Percentiles rank a stretch among this genome's conserved stretches.
Conservation (phyloP, 805 yeast species). For the Pichia pseudocactophila region DNA sequence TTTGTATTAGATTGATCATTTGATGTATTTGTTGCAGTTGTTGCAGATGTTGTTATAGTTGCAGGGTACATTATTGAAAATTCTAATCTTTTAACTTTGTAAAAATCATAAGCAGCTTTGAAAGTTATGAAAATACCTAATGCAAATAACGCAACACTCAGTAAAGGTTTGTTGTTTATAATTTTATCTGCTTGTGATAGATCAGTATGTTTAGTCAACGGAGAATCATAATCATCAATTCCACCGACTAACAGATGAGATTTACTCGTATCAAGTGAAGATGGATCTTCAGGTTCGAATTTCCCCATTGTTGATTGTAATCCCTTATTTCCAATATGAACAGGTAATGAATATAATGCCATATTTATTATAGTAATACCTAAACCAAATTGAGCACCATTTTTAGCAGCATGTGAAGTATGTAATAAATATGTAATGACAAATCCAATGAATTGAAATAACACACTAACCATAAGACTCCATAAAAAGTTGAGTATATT, state of each 20-base stretch:
- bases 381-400: conserved; percentile 87
- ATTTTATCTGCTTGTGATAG: background rate
- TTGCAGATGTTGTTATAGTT: background rate
- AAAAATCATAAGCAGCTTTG: conserved; percentile 65
- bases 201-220: conserved; percentile 11
- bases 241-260: conserved; percentile 16
- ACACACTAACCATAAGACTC: conserved; percentile 82
- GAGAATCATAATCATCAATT: conserved; percentile 22
- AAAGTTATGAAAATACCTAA: conserved; percentile 59
- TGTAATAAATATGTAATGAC: conserved; percentile 82
- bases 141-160: conserved; percentile 38
- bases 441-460: conserved; percentile 92
- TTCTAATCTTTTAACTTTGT: conserved; percentile 72
- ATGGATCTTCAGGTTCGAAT: conserved; percentile 51
- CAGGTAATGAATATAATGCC: conserved; percentile 51
- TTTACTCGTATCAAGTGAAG: conserved; percentile 37
- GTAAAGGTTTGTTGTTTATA: conserved; percentile 1
- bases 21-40: background rate
- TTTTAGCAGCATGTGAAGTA: conserved; percentile 94
- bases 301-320: conserved; percentile 22
- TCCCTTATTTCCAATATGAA: conserved; percentile 17
- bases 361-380: conserved; percentile 75
- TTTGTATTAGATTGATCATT: background rate
- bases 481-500: conserved; percentile 79
- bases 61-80: conserved; percentile 33